Percentiles rank a stretch among this genome's conserved stretches.
These are phyloP conservation scores for Taiwanofungus camphoratus DNA, from an alignment of 1,284 basidiomycete genomes.

Conservation along the genomic window DNA sequence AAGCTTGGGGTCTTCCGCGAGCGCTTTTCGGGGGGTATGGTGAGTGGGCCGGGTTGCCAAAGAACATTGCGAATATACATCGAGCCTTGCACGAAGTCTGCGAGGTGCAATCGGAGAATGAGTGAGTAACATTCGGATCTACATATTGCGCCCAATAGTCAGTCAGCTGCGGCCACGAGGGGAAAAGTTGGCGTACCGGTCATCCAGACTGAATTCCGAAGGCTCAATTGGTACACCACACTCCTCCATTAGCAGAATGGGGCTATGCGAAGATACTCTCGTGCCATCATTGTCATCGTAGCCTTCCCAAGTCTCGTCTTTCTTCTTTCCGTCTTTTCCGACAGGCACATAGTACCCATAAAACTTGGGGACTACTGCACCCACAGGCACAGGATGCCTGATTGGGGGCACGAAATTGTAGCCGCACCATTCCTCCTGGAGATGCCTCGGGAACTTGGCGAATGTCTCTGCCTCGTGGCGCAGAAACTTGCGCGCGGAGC, in stretches of 20 bases:
- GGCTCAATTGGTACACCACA: slow-evolving; percentile 36
- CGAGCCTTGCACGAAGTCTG: slow-evolving; percentile 37
- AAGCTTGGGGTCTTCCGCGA: slow-evolving; percentile 32
- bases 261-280: slow-evolving; percentile 28
- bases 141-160: neutral
- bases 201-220: slow-evolving; percentile 27
- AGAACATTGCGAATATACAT: slow-evolving; percentile 41
- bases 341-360: slow-evolving; percentile 45
- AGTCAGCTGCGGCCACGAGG: neutral
- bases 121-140: slow-evolving; percentile 40
- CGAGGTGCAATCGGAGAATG: slow-evolving; percentile 35
- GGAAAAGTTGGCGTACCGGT: slow-evolving; percentile 23
- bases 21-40: slow-evolving; percentile 23
- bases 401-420: slow-evolving; percentile 37
- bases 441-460: slow-evolving; percentile 35
- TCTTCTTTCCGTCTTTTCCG: slow-evolving; percentile 5
- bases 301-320: neutral
- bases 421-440: slow-evolving; percentile 44
- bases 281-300: slow-evolving; percentile 6
- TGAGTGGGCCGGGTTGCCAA: slow-evolving; percentile 40
- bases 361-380: slow-evolving; percentile 46
- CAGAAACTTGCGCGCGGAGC: slow-evolving; percentile 24
- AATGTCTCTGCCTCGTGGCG: slow-evolving; percentile 39
- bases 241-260: slow-evolving; percentile 46
- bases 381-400: slow-evolving; percentile 38